A percentile compares a stretch with the other conserved stretches of the same genome.
phyloP scores from a whole-genome alignment of 2,329 filamentous ascomycete genomes.

The Scytalidium sp. region DNA sequence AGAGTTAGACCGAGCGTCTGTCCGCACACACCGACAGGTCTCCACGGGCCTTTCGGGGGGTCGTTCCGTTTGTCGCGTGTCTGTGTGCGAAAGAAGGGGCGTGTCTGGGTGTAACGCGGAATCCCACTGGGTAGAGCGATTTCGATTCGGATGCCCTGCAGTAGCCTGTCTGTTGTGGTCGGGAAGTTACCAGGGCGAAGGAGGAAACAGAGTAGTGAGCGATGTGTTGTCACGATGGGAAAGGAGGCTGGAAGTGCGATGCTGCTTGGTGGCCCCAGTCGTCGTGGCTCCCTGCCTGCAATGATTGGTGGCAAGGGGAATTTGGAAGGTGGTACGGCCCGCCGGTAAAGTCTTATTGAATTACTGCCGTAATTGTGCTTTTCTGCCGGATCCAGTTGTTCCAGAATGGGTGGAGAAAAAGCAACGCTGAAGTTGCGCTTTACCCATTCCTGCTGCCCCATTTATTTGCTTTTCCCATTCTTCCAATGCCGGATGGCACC shows the following conservation, averaged over 20 bases:
- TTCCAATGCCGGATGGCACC: too few relatives aligned
- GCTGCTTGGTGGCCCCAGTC: not conserved
- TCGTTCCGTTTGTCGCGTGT: not conserved
- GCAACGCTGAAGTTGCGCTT: conserved; percentile 20
- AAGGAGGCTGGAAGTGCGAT: not conserved
- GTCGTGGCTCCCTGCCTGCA: not conserved
- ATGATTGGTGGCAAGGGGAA: not conserved
- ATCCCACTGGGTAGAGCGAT: not conserved
- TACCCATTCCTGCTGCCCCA: too few relatives aligned
- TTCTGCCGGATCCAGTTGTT: conserved; percentile 12
- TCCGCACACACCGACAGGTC: not conserved
- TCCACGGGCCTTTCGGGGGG: not conserved
- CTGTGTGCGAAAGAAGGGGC: not conserved
- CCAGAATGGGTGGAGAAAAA: not conserved
- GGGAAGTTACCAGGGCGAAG: not conserved
- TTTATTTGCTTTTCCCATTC: too few relatives aligned
- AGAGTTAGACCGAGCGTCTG: not conserved
- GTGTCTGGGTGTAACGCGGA: not conserved
- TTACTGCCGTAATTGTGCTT: too few relatives aligned
- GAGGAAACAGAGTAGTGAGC: not conserved
- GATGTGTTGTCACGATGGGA: not conserved
- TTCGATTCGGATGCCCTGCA: not conserved
- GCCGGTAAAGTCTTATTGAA: too few relatives aligned
- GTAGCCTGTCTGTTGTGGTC: not conserved
- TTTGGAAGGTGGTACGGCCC: not conserved